These are phyloP conservation scores for Alectoria sarmentosa DNA, from an alignment of 495 filamentous ascomycete genomes.

Conservation along the genomic window DNA sequence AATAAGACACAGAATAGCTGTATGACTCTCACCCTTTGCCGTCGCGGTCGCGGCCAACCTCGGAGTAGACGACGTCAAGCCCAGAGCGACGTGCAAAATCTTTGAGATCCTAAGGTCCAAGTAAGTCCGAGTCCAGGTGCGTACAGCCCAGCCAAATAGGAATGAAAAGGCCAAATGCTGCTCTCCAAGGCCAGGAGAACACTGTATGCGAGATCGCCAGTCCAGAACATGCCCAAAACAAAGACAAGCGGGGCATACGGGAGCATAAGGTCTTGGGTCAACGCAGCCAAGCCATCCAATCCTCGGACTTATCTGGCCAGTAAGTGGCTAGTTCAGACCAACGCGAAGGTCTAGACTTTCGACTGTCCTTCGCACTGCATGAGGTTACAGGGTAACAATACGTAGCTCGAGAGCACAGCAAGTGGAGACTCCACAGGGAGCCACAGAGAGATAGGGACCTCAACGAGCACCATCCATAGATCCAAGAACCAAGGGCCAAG, in stretches of 20 bases:
- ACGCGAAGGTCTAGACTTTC: constrained; percentile 11
- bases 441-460: constrained; percentile 10
- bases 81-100: constrained; percentile 97
- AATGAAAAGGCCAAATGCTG: constrained; percentile 28
- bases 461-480: constrained; percentile 17
- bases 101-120: constrained; percentile 88
- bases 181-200: constrained; percentile 25
- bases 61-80: constrained; percentile 95
- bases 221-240: constrained; percentile 10
- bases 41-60: constrained; percentile 87
- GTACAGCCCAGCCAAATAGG: constrained; percentile 28
- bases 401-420: background rate
- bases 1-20: constrained; percentile 1
- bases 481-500: constrained; percentile 20
- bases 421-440: constrained; percentile 2
- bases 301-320: constrained; percentile 8
- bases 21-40: constrained; percentile 73
- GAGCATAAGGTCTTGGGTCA: constrained; percentile 4
- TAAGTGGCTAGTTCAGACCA: constrained; percentile 1
- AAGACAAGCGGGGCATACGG: constrained; percentile 11
- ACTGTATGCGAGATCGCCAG: constrained; percentile 17
- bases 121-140: constrained; percentile 51
- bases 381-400: background rate
- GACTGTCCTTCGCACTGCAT: constrained; percentile 3
- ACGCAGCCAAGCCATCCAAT: constrained; percentile 6